phyloP scores from a whole-genome alignment of 495 filamentous ascomycete species.

The Parachaetomium inaequale region DNA sequence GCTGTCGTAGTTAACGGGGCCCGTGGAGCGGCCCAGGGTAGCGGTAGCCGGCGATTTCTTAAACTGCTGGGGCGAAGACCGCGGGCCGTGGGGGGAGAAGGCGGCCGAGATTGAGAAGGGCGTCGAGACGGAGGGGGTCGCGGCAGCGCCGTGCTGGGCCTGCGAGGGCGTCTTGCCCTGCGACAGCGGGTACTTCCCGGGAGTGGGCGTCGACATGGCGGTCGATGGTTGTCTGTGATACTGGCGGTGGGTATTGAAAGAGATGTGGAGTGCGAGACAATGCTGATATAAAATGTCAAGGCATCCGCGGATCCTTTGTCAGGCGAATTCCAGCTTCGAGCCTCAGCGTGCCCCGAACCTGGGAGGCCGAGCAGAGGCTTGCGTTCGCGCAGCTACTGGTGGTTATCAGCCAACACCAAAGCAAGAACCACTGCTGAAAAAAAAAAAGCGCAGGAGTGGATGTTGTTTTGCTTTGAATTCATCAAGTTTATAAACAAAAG shows the following conservation, averaged over 20 bases:
- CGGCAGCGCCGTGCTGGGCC: slow-evolving; percentile 41
- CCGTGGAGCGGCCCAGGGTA: slow-evolving; percentile 37
- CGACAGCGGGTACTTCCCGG: slow-evolving; percentile 44
- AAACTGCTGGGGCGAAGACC: slow-evolving; percentile 52
- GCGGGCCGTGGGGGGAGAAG: slow-evolving; percentile 49
- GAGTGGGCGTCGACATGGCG: slow-evolving; percentile 51
- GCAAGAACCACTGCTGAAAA: too few species aligned
- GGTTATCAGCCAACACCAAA: too few species aligned
- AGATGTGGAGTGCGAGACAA: neutral
- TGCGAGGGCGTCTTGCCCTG: slow-evolving; percentile 49
- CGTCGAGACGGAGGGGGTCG: slow-evolving; percentile 54
- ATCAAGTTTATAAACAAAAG: too few species aligned
- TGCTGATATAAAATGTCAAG: neutral
- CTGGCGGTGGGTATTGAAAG: neutral
- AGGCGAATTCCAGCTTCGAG: too few species aligned
- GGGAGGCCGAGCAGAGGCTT: too few species aligned
- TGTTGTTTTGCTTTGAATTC: too few species aligned
- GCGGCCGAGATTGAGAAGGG: slow-evolving; percentile 50
- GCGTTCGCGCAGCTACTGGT: too few species aligned
- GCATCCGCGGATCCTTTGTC: neutral
- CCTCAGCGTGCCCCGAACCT: too few species aligned
- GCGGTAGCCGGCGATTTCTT: slow-evolving; percentile 52
- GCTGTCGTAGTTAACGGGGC: slow-evolving; percentile 50
- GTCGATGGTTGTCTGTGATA: neutral
- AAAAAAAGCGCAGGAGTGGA: too few species aligned